Base-by-base conservation (phyloP, 2,329 filamentous ascomycete genomes). In the Hysterium pulicare region DNA sequence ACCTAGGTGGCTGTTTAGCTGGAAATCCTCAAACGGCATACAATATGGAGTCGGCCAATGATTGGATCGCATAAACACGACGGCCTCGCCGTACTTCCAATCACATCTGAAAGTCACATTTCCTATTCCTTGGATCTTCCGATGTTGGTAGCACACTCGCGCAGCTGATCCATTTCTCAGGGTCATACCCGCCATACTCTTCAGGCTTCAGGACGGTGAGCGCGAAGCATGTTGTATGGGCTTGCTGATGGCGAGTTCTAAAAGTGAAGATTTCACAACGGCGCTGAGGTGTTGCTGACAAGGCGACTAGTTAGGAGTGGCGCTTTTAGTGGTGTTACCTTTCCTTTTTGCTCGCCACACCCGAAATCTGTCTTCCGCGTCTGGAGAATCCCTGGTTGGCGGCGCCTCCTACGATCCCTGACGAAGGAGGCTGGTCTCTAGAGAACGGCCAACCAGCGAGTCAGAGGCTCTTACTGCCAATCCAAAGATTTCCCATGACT, bases 341-440 rank as follows among this genome's bases (percentile, higher is more conserved):
- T 13, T 28, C 24, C 13, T 13, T 28, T 28, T 7, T 13, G 24
- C 24, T 28, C 24, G 24, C 24, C 24, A 28, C 24, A 28, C 8
- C 24, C 24, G 24, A 13, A 28, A 13, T 7, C 8, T 8, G 24
- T 8, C 15, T 16, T 16, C 15, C 32, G 32, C n/a, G n/a, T 34
- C n/a, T 34, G 32, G 32, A 20, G 32, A 34, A 34, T 8, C n/a
- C 32, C 32, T 34, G 32, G 32, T 20, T 8, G 32, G 32, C 32
- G 32, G n/a, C 32, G 32, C 32, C 32, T 34, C 32, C 26, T n/a
- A 10, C n/a, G 26, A 10, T 30, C n/a, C 26, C 26, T 30, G n/a
- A n/a, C n/a, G n/a, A 13, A 28, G 24, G 24, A 13, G 24, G 13
- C 13, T 7, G 24, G 24, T 13, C 24, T 8, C 7, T 28, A 13